These are phyloP conservation scores for Podaxis sp. DNA, from an alignment of 768 basidiomycete genomes.

Conservation along the genomic window DNA sequence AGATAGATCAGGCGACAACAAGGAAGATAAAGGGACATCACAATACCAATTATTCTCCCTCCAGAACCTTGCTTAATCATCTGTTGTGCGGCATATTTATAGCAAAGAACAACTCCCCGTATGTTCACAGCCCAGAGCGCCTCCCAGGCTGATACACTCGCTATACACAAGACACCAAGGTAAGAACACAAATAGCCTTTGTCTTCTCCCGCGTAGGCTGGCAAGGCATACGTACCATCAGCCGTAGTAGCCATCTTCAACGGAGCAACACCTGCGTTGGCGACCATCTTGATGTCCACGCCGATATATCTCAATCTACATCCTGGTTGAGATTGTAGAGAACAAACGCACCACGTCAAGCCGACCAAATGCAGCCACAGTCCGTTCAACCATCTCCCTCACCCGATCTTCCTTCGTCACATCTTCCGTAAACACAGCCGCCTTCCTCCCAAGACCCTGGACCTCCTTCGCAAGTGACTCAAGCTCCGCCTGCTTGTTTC, in stretches of 20 bases:
- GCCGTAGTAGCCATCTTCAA: neutral
- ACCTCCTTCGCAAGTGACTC: slow-evolving; percentile 24
- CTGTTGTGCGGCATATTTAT: slow-evolving; percentile 57
- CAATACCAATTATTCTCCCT: slow-evolving; percentile 48
- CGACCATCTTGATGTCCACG: slow-evolving; percentile 9
- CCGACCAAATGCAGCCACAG: slow-evolving; percentile 31
- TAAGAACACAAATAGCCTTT: neutral
- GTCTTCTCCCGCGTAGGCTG: neutral
- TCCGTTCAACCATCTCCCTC: slow-evolving; percentile 30
- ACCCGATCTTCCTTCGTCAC: slow-evolving; percentile 39
- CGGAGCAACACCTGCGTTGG: slow-evolving; percentile 5
- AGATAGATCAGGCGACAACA: neutral
- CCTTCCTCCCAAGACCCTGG: slow-evolving; percentile 20
- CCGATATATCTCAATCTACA: neutral
- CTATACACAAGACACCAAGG: slow-evolving; percentile 15
- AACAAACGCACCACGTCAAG: slow-evolving; percentile 39
- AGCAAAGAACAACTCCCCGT: slow-evolving; percentile 56
- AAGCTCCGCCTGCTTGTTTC: slow-evolving; percentile 21
- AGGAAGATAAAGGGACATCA: neutral
- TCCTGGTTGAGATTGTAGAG: neutral
- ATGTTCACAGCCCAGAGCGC: slow-evolving; percentile 44
- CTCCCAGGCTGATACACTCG: slow-evolving; percentile 34
- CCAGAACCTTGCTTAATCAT: slow-evolving; percentile 53
- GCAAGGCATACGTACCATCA: neutral
- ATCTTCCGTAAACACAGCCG: slow-evolving; percentile 26